These are phyloP conservation scores for Aspergillus sergii DNA, from an alignment of 2,329 filamentous ascomycete genomes.

Conservation along the genomic window DNA sequence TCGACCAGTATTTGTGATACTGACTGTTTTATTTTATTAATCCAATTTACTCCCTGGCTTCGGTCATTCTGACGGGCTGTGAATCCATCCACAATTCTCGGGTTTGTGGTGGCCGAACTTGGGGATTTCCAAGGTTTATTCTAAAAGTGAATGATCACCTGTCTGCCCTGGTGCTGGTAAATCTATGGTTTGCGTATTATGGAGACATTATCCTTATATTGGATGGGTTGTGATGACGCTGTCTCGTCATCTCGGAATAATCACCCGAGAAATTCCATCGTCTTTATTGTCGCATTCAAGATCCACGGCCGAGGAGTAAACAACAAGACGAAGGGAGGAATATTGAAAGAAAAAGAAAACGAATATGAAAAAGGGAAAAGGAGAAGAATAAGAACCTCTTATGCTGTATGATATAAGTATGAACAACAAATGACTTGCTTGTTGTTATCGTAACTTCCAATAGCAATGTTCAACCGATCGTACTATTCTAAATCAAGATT, in stretches of 20 bases:
- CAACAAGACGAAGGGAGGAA: neutral
- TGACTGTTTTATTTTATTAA: neutral
- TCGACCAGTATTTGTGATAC: neutral
- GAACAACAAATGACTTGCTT: neutral
- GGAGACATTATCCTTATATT: neutral
- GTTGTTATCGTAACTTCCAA: too few relatives aligned
- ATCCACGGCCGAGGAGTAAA: neutral
- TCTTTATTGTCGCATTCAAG: neutral
- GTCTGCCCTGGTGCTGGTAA: neutral
- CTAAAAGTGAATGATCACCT: neutral
- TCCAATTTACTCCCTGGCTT: neutral
- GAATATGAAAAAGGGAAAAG: neutral
- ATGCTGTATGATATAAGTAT: neutral
- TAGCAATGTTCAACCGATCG: neutral
- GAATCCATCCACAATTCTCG: neutral
- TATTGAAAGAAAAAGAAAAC: neutral
- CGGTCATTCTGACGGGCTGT: neutral
- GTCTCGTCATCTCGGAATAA: neutral
- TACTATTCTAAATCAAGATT: neutral
- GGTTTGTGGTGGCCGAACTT: neutral
- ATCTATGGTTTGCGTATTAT: neutral
- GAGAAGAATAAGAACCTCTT: too few relatives aligned
- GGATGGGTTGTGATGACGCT: neutral
- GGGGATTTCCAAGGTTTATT: neutral
- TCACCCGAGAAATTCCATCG: neutral